phyloP scores from a whole-genome alignment of 2,329 filamentous ascomycete species.

The Talaromyces marneffei region DNA sequence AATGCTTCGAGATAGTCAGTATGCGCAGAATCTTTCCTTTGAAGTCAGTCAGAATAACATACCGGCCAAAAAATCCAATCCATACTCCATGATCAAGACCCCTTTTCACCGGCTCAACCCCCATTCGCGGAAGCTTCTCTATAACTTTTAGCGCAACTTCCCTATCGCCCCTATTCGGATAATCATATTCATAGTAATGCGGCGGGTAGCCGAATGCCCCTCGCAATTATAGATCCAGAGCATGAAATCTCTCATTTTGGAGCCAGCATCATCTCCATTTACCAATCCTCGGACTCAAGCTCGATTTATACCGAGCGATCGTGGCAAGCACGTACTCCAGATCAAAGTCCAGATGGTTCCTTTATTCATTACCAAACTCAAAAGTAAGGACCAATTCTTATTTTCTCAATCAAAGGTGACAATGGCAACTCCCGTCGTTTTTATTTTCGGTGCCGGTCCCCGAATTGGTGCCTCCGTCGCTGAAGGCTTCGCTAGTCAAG shows the following conservation, averaged over 20 bases:
- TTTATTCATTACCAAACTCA: neutral
- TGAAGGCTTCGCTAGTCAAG: slow-evolving; percentile 2
- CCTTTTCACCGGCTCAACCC: slow-evolving; percentile 54
- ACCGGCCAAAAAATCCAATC: slow-evolving; percentile 57
- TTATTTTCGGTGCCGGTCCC: slow-evolving; percentile 13
- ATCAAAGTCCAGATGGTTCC: neutral
- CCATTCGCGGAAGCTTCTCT: slow-evolving; percentile 50
- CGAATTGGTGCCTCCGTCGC: slow-evolving; percentile 11
- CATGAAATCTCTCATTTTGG: neutral
- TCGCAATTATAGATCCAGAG: no score
- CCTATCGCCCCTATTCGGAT: slow-evolving; percentile 57
- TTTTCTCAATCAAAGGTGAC: neutral
- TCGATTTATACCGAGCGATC: neutral
- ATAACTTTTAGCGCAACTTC: slow-evolving; percentile 57
- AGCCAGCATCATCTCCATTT: no score
- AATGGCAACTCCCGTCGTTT: neutral
- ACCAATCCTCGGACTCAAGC: neutral
- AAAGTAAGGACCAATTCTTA: neutral
- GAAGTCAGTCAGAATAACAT: slow-evolving; percentile 18
- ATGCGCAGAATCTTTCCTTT: neutral
- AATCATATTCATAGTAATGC: slow-evolving; percentile 63
- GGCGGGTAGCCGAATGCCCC: slow-evolving; percentile 37
- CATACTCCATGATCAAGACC: slow-evolving; percentile 73
- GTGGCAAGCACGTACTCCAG: neutral
- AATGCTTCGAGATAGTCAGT: slow-evolving; percentile 45